Base-by-base conservation (phyloP, 805 yeast species). In the Cyberlindnera mrakii region DNA sequence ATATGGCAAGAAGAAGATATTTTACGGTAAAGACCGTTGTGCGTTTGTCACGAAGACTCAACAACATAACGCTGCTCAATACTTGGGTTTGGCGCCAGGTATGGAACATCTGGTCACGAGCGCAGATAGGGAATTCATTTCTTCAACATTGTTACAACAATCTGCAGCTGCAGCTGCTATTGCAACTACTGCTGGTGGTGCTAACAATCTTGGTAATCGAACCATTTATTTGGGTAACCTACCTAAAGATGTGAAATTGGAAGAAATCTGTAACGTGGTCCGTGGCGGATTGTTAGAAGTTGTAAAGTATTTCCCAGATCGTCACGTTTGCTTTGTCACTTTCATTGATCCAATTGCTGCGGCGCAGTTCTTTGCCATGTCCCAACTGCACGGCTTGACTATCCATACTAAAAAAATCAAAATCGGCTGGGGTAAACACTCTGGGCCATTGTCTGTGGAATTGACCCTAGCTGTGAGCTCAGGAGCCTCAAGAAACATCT, bases 91-190 rank as follows among this genome's bases (percentile, higher is more conserved):
- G 47, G 87, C 93, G 35, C 95, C 96, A 16, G 93, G 95, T 25
- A 77, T 82, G 74, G 95, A 85, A 57, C 86, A 84, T 57, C 68
- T 85, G 44, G 78, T 84, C 23, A 82, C 87, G 45, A 80, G 80
- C 43, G 83, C 85, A 8, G 80, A 76, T 52, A 59, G 77, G 32
- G 78, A 72, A 40, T 63, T 75, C 46, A 69, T 75, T 35, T 82
- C 90, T 0, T 76, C 80, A 34, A 86, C 91, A 7, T 71, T 90
- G 43, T 85, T 91, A 32, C 95, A 88, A 64, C 97, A 93, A 66
- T 81, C 95, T 14, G 95, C 95, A 32, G 96, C 97, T 1, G 96
- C 98, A 6, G 96, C 96, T n/a, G 91, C 95, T 31, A 90, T 91
- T 55, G 96, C 96, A 1, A 84, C 95, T 0, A 79, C 90, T 41